Conservation (phyloP, 2,329 filamentous ascomycete genomes). For the Ampelomyces quisqualis region DNA sequence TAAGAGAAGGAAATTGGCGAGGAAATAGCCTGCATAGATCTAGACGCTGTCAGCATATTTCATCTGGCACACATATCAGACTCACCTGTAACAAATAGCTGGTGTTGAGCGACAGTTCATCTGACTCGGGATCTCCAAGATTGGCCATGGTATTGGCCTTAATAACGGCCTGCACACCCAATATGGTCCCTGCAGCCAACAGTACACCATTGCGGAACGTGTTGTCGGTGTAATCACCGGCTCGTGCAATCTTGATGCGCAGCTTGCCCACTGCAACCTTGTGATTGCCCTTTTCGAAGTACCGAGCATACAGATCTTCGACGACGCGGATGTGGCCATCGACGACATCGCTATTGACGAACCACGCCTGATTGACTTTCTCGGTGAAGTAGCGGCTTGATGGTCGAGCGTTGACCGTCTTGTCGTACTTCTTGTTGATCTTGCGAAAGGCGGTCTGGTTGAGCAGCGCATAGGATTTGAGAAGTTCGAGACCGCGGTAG, state of each 20-base stretch:
- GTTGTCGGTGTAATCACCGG: slow-evolving; percentile 59
- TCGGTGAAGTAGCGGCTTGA: slow-evolving; percentile 82
- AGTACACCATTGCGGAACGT: slow-evolving; percentile 60
- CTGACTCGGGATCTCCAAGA: slow-evolving; percentile 19
- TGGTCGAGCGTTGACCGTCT: slow-evolving; percentile 76
- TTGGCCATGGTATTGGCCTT: slow-evolving; percentile 39
- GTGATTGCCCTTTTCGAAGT: slow-evolving; percentile 90
- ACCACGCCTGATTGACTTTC: slow-evolving; percentile 86
- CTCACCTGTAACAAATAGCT: slow-evolving; percentile 63
- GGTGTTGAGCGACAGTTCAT: slow-evolving; percentile 33
- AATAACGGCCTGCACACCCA: slow-evolving; percentile 48
- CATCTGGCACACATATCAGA: slow-evolving; percentile 56
- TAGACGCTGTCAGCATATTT: slow-evolving; percentile 45
- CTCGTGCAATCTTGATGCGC: slow-evolving; percentile 65
- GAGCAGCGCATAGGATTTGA: slow-evolving; percentile 86
- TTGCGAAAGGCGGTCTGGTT: slow-evolving; percentile 95
- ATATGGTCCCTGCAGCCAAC: slow-evolving; percentile 46
- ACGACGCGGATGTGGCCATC: slow-evolving; percentile 77
- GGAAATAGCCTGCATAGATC: slow-evolving; percentile 90
- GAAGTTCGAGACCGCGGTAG: slow-evolving; percentile 84
- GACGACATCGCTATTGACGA: slow-evolving; percentile 83
- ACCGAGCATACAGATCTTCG: slow-evolving; percentile 90
- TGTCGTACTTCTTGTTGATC: slow-evolving; percentile 99
- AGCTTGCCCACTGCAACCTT: slow-evolving; percentile 90
- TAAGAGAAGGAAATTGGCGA: slow-evolving; percentile 75